A percentile compares a stretch with the other conserved stretches of the same genome.
Conservation (phyloP, 495 filamentous ascomycete species). For the Gamarada debralockiae region DNA sequence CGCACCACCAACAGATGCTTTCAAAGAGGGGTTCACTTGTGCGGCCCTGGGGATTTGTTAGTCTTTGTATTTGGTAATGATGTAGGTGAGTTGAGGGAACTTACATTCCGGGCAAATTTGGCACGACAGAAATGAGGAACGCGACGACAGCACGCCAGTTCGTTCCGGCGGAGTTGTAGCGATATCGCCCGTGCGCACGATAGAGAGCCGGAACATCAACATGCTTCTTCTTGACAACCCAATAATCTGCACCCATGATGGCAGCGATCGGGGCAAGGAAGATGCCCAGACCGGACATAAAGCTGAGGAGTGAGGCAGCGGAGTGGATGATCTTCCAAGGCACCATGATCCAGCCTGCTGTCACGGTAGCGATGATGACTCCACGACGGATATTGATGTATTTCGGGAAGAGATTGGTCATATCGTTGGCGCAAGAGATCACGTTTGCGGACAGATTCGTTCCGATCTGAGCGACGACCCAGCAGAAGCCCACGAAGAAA, state of each 20-base stretch:
- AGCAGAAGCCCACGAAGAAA: slow-evolving; percentile 49
- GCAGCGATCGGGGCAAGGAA: slow-evolving; percentile 45
- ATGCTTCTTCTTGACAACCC: slow-evolving; percentile 39
- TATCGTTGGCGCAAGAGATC: slow-evolving; percentile 61
- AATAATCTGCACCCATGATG: slow-evolving; percentile 46
- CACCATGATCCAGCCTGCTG: slow-evolving; percentile 54
- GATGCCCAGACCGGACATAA: slow-evolving; percentile 48
- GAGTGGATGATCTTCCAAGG: slow-evolving; percentile 62
- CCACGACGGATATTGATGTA: slow-evolving; percentile 61
- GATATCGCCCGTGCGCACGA: slow-evolving; percentile 31
- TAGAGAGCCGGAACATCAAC: slow-evolving; percentile 42
- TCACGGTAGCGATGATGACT: slow-evolving; percentile 55
- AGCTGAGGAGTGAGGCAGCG: slow-evolving; percentile 53
- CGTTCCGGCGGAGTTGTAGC: slow-evolving; percentile 28
- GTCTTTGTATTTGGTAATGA: too few species aligned
- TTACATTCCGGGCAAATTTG: slow-evolving; percentile 35
- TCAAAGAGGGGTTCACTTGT: too few species aligned
- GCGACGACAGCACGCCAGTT: slow-evolving; percentile 42
- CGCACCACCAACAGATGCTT: slow-evolving; percentile 8
- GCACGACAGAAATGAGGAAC: slow-evolving; percentile 34
- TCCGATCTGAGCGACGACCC: slow-evolving; percentile 53
- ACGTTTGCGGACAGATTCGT: slow-evolving; percentile 66
- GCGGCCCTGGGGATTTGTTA: too few species aligned
- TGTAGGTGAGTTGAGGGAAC: too few species aligned
- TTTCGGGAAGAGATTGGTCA: slow-evolving; percentile 53